Conservation (phyloP, 1,139 yeast species). For the Schwanniomyces etchellsii region DNA sequence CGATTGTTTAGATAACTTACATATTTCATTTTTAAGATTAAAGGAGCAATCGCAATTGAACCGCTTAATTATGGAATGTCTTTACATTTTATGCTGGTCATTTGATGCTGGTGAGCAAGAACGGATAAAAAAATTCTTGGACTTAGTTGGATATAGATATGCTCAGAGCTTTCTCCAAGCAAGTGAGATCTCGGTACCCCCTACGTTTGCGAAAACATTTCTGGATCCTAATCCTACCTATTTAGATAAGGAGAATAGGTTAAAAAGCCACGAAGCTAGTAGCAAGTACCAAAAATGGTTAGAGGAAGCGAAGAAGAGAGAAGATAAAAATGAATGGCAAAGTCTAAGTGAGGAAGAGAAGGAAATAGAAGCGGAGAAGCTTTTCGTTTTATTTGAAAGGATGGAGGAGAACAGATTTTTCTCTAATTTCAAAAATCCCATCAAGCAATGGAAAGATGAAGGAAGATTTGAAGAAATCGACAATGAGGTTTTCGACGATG, state of each 20-base stretch:
- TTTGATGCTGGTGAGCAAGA: no score
- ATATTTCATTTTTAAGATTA: no score
- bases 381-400: slow-evolving; percentile 44
- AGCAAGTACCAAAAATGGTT: no score
- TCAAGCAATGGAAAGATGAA: slow-evolving; percentile 28
- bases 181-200: slow-evolving; percentile 8
- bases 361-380: slow-evolving; percentile 47
- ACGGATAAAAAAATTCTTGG: slow-evolving; percentile 14
- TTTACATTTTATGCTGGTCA: no score
- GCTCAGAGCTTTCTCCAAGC: slow-evolving; percentile 12
- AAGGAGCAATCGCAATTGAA: no score
- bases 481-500: background rate
- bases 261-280: no score
- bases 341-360: slow-evolving; percentile 45
- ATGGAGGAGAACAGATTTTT: slow-evolving; percentile 44
- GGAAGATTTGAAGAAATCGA: slow-evolving; percentile 24
- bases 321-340: background rate
- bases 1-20: no score
- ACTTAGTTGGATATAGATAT: slow-evolving; percentile 19
- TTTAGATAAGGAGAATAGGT: slow-evolving; percentile 19
- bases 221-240: slow-evolving; percentile 10
- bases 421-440: slow-evolving; percentile 38
- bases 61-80: no score
- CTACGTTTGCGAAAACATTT: slow-evolving; percentile 12
- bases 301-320: no score